phyloP scores from a whole-genome alignment of 2,329 filamentous ascomycete genomes.

The Colletotrichum gigasporum region DNA sequence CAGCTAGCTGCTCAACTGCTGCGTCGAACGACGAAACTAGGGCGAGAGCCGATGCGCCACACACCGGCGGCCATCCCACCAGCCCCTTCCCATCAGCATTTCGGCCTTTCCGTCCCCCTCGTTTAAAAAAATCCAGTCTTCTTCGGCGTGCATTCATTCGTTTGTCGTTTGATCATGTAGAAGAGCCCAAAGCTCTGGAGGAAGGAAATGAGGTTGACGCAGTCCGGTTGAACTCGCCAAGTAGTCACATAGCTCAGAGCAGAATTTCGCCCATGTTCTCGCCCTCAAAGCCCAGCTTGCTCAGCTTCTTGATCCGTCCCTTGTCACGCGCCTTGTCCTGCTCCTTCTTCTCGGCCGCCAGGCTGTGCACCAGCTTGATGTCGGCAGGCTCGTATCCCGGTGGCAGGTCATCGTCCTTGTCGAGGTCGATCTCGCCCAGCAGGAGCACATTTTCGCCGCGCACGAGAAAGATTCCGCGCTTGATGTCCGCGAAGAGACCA shows the following conservation, averaged over 20 bases:
- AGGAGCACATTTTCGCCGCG: slow-evolving; percentile 97
- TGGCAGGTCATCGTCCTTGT: slow-evolving; percentile 91
- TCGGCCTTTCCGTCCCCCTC: background rate
- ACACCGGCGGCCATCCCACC: background rate
- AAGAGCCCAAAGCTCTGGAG: slow-evolving; percentile 3
- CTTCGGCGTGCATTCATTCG: slow-evolving; percentile 30
- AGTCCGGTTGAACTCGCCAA: no score
- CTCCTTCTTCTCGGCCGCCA: slow-evolving; percentile 77
- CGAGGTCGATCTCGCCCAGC: slow-evolving; percentile 94
- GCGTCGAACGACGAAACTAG: slow-evolving; percentile 11
- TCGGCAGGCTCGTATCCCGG: slow-evolving; percentile 72
- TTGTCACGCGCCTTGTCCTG: slow-evolving; percentile 79
- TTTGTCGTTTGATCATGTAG: slow-evolving; percentile 28
- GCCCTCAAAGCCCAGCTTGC: slow-evolving; percentile 85
- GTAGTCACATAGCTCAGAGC: slow-evolving; percentile 55
- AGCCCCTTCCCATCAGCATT: slow-evolving; percentile 26
- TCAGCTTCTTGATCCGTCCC: slow-evolving; percentile 74
- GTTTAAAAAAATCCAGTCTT: slow-evolving; percentile 22
- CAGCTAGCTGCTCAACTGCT: slow-evolving; percentile 31
- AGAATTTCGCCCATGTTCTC: slow-evolving; percentile 82
- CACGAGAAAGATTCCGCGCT: slow-evolving; percentile 88
- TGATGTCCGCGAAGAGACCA: slow-evolving; percentile 82
- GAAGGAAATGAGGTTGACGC: no score
- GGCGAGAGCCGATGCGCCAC: background rate
- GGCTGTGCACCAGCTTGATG: slow-evolving; percentile 73